Evolutionary conservation across 2,329 filamentous ascomycete species (phyloP).

Genomic region (Gliomastix tumulicola): DNA sequence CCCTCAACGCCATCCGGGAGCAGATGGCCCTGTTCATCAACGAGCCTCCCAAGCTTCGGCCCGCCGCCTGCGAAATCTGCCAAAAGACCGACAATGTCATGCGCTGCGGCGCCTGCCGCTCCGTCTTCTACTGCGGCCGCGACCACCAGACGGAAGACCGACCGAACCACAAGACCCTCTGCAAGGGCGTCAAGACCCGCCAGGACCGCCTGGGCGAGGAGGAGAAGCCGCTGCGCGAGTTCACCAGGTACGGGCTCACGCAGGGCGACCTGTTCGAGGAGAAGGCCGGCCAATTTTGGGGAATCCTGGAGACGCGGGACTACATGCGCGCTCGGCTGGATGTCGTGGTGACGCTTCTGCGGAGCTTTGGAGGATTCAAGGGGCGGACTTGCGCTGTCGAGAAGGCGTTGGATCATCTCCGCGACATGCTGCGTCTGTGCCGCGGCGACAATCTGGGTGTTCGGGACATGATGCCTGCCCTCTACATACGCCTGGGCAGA

Average conservation of each 20-base stretch:
- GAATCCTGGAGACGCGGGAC: constrained; percentile 25
- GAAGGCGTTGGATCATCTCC: constrained; percentile 26
- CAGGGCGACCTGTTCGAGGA: constrained; percentile 27
- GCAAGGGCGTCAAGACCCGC: constrained; percentile 25
- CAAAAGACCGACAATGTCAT: constrained; percentile 5
- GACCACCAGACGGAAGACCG: constrained; percentile 33
- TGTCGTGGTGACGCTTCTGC: constrained; percentile 21
- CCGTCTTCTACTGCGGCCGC: constrained; percentile 34
- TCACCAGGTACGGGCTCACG: constrained; percentile 13
- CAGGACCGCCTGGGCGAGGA: constrained; percentile 19
- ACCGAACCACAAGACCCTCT: constrained; percentile 27
- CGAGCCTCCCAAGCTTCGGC: too few relatives aligned
- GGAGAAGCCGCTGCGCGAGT: constrained; percentile 26
- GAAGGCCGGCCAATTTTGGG: constrained; percentile 33
- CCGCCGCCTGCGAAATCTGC: too few relatives aligned
- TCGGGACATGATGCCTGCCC: constrained; percentile 27
- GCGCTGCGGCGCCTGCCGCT: constrained; percentile 33
- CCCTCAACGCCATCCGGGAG: too few relatives aligned
- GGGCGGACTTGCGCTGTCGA: constrained; percentile 18
- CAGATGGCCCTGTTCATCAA: too few relatives aligned
- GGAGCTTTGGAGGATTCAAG: constrained; percentile 15
- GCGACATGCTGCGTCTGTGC: constrained; percentile 35
- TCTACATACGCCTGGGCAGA: constrained; percentile 35
- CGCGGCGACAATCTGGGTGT: constrained; percentile 36
- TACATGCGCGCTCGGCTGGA: constrained; percentile 31